Base-by-base conservation (phyloP, 257 asterid genomes). In the Primulina huaijiensis region DNA sequence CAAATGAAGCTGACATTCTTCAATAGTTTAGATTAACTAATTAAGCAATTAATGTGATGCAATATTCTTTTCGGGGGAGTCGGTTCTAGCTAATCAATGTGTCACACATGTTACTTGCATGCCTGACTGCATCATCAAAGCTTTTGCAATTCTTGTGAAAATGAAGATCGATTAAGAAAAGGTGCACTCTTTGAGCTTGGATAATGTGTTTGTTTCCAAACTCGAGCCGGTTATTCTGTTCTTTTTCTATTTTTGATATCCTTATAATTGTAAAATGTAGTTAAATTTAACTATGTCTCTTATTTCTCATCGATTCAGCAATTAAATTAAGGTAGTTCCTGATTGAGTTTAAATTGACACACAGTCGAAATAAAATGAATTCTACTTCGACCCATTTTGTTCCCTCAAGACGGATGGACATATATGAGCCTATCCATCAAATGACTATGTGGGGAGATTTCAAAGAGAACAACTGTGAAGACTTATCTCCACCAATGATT, bases 371-470 rank as follows among this genome's bases (percentile, higher is more conserved):
- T 70, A 75, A 40, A 72, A 93, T 92, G 96, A 81, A 88, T 78
- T 87, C 96, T 14, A 62, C 91, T 55, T 81, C 92, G 8, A 82
- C 91, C 1, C 91, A 88, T 53, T 92, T 90, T 76, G 86, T 88
- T 64, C 90, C 97, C 38, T 75, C 94, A 5, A 79, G 92, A 61
- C 80, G 94, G 73, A 89, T 92, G 96, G 97, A 90, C 59, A 70
- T 90, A 60, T 92, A 81, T 34, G 97, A 92, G 33, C 87, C 96
- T 1, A 74, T 84, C 61, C 92, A 85, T 66, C 97, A 83, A 67
- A 72, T 90, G 76, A 76, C 79, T 64, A 85, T 82, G 90, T 92
- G 98, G 97, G 88, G 75, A 53, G 97, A 90, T 65, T 92, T 88
- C 75, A 84, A 80, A 80, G 87, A 74, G 14, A 74, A 74, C 77